Conservation (phyloP, 2,329 filamentous ascomycete genomes). For the Trichophyton mentagrophytes region DNA sequence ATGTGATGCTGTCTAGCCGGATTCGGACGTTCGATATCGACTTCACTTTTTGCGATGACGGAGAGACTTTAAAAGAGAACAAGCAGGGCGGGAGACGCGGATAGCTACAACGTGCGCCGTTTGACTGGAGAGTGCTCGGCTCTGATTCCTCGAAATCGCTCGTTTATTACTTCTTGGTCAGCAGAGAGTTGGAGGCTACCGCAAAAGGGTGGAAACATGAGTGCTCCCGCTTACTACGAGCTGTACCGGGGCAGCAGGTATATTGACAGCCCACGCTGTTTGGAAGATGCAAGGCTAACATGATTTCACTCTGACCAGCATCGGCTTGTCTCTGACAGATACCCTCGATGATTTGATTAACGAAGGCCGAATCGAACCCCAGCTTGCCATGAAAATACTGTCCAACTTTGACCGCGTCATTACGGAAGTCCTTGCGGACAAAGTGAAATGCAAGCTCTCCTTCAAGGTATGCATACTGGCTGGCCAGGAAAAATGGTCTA, state of each 20-base stretch:
- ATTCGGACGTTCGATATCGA: background rate
- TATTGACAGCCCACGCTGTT: slow-evolving; percentile 9
- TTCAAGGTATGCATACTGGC: slow-evolving; percentile 74
- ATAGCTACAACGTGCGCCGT: background rate
- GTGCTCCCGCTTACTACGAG: slow-evolving; percentile 61
- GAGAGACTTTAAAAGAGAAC: background rate
- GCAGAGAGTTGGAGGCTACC: background rate
- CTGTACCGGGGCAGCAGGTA: slow-evolving; percentile 98
- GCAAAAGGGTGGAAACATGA: slow-evolving; percentile 30
- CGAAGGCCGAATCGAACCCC: slow-evolving; percentile 87
- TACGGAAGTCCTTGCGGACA: slow-evolving; percentile 79
- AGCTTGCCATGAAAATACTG: slow-evolving; percentile 96
- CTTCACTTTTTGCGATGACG: background rate
- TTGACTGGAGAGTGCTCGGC: background rate
- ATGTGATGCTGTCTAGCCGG: background rate
- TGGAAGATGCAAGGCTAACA: background rate
- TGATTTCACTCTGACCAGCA: slow-evolving; percentile 42
- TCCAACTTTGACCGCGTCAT: slow-evolving; percentile 90
- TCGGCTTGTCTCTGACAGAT: slow-evolving; percentile 86
- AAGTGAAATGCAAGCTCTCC: slow-evolving; percentile 76
- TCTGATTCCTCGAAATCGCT: background rate
- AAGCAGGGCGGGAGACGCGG: background rate
- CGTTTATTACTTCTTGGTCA: background rate
- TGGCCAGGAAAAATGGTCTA: background rate
- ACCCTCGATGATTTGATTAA: slow-evolving; percentile 95